These are phyloP conservation scores for Cercophora scortea DNA, from an alignment of 495 filamentous ascomycete species.

Conservation along the genomic window DNA sequence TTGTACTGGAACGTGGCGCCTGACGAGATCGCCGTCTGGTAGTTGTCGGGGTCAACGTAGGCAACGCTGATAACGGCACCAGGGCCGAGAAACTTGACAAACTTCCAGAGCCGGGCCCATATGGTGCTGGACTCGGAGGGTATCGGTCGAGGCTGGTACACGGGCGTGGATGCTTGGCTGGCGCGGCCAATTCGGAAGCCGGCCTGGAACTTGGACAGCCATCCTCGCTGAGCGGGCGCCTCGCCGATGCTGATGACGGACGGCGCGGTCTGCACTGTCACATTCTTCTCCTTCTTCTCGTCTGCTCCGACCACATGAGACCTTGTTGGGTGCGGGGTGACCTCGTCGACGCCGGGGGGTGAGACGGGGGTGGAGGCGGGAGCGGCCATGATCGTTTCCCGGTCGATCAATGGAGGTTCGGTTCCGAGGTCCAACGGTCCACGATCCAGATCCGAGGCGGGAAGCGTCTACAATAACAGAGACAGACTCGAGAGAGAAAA, in stretches of 20 bases:
- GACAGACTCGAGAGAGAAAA: too few relatives aligned
- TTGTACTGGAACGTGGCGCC: slow-evolving; percentile 18
- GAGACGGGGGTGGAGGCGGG: too few relatives aligned
- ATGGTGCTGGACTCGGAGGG: background rate
- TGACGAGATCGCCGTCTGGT: slow-evolving; percentile 18
- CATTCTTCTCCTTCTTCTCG: background rate
- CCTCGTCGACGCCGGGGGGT: background rate
- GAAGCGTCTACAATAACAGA: too few relatives aligned
- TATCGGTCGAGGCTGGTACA: slow-evolving; percentile 1
- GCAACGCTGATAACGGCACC: slow-evolving; percentile 16
- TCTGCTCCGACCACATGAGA: background rate
- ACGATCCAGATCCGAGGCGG: too few relatives aligned
- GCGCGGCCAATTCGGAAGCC: background rate
- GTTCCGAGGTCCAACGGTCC: too few relatives aligned
- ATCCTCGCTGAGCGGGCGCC: background rate
- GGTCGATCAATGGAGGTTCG: too few relatives aligned
- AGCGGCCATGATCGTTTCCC: too few relatives aligned
- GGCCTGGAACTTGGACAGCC: background rate
- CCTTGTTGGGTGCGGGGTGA: background rate
- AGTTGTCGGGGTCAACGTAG: slow-evolving; percentile 22
- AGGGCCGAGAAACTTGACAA: slow-evolving; percentile 14
- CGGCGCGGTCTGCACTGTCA: background rate
- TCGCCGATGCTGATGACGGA: background rate
- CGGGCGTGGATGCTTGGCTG: background rate
- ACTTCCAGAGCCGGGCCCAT: slow-evolving; percentile 4